Evolutionary conservation across 768 basidiomycete species (phyloP).

Genomic region (Tylopilus balloui): DNA sequence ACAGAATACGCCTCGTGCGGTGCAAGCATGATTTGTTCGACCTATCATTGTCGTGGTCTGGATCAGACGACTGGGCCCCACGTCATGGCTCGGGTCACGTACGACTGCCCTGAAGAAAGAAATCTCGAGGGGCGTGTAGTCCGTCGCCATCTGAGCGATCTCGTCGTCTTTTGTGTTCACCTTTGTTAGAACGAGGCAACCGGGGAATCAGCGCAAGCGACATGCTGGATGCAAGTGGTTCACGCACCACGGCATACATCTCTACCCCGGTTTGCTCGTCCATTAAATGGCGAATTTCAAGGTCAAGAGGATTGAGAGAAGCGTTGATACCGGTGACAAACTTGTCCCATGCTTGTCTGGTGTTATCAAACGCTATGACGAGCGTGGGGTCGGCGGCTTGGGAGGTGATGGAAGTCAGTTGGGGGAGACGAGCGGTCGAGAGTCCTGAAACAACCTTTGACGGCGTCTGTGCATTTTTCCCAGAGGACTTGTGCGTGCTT

Average conservation of each 20-base stretch:
- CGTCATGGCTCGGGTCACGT: slow-evolving; percentile 24
- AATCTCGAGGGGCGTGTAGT: slow-evolving; percentile 75
- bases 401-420: slow-evolving; percentile 2
- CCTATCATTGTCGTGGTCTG: slow-evolving; percentile 38
- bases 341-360: slow-evolving; percentile 49
- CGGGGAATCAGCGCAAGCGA: not conserved
- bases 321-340: slow-evolving; percentile 60
- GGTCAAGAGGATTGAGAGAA: slow-evolving; percentile 61
- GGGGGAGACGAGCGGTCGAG: not conserved
- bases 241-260: slow-evolving; percentile 65
- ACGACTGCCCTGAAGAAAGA: slow-evolving; percentile 82
- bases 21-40: slow-evolving; percentile 85
- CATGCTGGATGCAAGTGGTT: not conserved
- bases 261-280: slow-evolving; percentile 64
- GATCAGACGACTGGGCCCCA: not conserved
- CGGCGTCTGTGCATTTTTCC: slow-evolving; percentile 61
- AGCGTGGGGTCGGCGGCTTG: slow-evolving; percentile 53
- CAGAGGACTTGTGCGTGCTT: slow-evolving; percentile 62
- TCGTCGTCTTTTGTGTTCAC: slow-evolving; percentile 79
- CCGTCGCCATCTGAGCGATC: slow-evolving; percentile 79
- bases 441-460: slow-evolving; percentile 47
- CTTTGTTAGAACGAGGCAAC: slow-evolving; percentile 33
- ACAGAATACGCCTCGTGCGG: slow-evolving; percentile 70
- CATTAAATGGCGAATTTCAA: slow-evolving; percentile 60
- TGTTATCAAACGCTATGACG: slow-evolving; percentile 39